Evolutionary conservation across 2,329 filamentous ascomycete genomes (phyloP).

Genomic region (Pleomassaria siparia): DNA sequence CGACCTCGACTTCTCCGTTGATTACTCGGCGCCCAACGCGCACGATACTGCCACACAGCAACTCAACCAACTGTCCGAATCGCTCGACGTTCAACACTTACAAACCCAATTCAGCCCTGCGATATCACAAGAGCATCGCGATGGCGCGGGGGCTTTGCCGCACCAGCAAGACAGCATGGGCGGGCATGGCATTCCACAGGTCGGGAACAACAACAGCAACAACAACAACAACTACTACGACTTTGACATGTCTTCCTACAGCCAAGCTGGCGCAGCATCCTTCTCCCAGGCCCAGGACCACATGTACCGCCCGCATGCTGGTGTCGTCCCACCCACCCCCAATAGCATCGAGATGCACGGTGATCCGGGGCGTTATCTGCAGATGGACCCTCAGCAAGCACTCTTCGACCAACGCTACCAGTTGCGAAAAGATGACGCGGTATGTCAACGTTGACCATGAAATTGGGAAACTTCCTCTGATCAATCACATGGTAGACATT

Average conservation of each 20-base stretch:
- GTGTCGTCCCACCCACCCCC: constrained; percentile 77
- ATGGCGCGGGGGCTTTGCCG: constrained; percentile 18
- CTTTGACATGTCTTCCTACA: constrained; percentile 34
- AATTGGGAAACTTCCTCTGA: constrained; percentile 2
- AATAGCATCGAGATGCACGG: constrained; percentile 76
- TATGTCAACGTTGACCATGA: constrained; percentile 39
- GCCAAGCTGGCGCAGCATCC: constrained; percentile 38
- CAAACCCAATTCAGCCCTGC: constrained; percentile 33
- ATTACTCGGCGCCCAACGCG: constrained; percentile 23
- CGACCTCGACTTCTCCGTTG: constrained; percentile 34
- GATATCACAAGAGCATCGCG: constrained; percentile 24
- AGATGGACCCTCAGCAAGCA: constrained; percentile 57
- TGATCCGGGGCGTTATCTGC: constrained; percentile 58
- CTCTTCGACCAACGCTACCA: constrained; percentile 68
- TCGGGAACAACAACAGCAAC: constrained; percentile 13
- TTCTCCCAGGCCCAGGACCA: constrained; percentile 46
- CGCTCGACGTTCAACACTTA: constrained; percentile 37
- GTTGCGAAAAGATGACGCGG: constrained; percentile 69
- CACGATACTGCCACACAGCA: constrained; percentile 25
- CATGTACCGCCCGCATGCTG: constrained; percentile 55
- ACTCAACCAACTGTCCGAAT: constrained; percentile 34
- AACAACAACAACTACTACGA: constrained; percentile 33
- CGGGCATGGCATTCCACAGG: constrained; percentile 23
- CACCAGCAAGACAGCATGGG: constrained; percentile 12
- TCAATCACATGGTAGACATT: constrained; percentile 64